These are phyloP conservation scores for Flaveria floridana DNA, from an alignment of 140 eudicot species.

Conservation along the genomic window DNA sequence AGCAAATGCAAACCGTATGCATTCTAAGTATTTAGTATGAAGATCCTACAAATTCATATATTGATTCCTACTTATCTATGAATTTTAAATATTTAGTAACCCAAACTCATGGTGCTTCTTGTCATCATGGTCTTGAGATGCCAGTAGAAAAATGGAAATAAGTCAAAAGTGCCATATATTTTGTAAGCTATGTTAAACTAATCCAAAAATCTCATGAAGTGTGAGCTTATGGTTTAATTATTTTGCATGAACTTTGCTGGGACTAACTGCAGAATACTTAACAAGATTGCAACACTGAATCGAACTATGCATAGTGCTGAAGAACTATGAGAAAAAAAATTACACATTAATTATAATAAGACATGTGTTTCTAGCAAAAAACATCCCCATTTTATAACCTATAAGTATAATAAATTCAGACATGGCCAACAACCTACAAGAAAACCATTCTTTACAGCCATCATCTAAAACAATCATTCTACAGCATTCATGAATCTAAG, in stretches of 20 bases:
- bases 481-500: too few species aligned
- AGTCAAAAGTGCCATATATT: background rate
- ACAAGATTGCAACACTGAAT: background rate
- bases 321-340: too few species aligned
- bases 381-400: too few species aligned
- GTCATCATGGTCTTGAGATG: background rate
- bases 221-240: background rate
- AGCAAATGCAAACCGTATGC: constrained; percentile 7
- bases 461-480: too few species aligned
- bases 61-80: background rate
- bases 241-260: background rate
- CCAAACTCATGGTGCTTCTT: background rate
- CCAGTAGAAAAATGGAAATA: background rate
- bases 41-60: background rate
- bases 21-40: background rate
- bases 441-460: too few species aligned
- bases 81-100: background rate
- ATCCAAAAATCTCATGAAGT: background rate
- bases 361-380: too few species aligned
- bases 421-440: too few species aligned
- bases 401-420: too few species aligned
- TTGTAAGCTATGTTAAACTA: too few species aligned
- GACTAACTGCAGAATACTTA: background rate
- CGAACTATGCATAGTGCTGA: too few species aligned
- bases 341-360: too few species aligned